Base-by-base conservation (phyloP, 2,329 filamentous ascomycete genomes). In the Stachybotrys echinatus region DNA sequence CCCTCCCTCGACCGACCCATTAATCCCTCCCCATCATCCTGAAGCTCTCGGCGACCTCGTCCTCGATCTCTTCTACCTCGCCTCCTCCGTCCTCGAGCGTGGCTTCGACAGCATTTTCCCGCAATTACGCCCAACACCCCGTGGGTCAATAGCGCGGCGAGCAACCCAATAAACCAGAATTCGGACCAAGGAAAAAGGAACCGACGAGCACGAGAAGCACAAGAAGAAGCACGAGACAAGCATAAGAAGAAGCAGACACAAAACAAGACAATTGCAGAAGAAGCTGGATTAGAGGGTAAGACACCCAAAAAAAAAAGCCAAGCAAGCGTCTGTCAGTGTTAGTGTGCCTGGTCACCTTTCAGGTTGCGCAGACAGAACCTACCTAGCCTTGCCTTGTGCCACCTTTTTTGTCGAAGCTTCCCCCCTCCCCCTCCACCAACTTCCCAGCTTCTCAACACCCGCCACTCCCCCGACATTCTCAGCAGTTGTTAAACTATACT, bases 21-120 rank as follows among this genome's bases (percentile, higher is more conserved):
- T 46, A 34, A 46, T 46, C 44, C 44, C 44, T 46, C 44, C 44
- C 27, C 38, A 40, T 40, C 42, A n/a, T 21, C 42, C 23, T 23
- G 20, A 45, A 45, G 20, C 42, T 45, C 18, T 27, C 42, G 17
- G 27, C 27, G 10, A 34, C 10, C 42, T 27, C 23, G 20, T 17
- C n/a, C 39, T n/a, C 21, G 27, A 21, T n/a, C 20, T 45, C 20
- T 23, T 12, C 42, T 22, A 45, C 19, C 42, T 45, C 22, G n/a
- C n/a, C n/a, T 23, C 17, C 21, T 23, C 27, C 22, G 18, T n/a
- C 27, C 42, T 23, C 42, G 23, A 21, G 20, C 42, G 4, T 45
- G 12, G 18, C 22, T 12, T 45, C 42, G 42, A 23, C 17, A 23
- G 18, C 23, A 17, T 10, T 45, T 23, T 23, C n/a, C n/a, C n/a